Percentiles rank a stretch among this genome's conserved stretches.
These are phyloP conservation scores for Acanthamoeba lenticulata DNA, from an alignment of 208 protist species.

Conservation along the genomic window DNA sequence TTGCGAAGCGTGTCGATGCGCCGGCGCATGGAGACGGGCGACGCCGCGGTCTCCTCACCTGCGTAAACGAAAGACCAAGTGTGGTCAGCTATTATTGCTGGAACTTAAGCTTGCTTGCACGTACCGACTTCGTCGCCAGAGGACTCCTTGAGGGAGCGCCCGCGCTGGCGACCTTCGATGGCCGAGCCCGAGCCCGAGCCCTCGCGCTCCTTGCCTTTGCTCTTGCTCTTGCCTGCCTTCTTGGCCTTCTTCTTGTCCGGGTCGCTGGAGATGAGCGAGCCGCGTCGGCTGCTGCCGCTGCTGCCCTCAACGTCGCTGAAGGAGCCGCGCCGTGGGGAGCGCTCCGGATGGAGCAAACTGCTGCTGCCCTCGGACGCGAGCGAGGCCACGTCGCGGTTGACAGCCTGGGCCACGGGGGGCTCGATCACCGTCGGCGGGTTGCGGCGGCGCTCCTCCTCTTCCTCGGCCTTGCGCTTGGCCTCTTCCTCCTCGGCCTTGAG, in stretches of 20 bases:
- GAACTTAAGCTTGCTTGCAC: too few species aligned
- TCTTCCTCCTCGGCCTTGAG: too few species aligned
- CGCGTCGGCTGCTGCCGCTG: not conserved
- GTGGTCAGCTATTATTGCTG: too few species aligned
- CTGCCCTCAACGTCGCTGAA: not conserved
- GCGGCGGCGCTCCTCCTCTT: not conserved
- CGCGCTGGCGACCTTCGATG: not conserved
- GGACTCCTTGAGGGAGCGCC: not conserved
- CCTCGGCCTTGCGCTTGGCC: not conserved
- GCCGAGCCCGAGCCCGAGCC: too few species aligned
- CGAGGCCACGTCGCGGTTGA: not conserved
- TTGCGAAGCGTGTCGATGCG: slow-evolving; percentile 49
- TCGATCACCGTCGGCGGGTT: not conserved
- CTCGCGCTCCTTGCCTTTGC: not conserved
- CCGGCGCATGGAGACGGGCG: slow-evolving; percentile 26
- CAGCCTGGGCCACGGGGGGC: not conserved
- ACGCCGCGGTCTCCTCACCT: not conserved
- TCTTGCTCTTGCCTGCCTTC: slow-evolving; percentile 41
- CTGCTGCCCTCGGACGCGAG: not conserved
- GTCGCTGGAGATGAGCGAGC: too few species aligned
- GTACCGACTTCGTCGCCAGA: not conserved
- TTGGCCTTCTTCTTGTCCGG: slow-evolving; percentile 38
- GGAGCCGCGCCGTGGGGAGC: not conserved
- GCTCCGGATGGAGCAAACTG: not conserved
- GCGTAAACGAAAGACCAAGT: too few species aligned